Evolutionary conservation across 2,329 filamentous ascomycete species (phyloP).

Genomic region (Trichoderma atrobrunneum): DNA sequence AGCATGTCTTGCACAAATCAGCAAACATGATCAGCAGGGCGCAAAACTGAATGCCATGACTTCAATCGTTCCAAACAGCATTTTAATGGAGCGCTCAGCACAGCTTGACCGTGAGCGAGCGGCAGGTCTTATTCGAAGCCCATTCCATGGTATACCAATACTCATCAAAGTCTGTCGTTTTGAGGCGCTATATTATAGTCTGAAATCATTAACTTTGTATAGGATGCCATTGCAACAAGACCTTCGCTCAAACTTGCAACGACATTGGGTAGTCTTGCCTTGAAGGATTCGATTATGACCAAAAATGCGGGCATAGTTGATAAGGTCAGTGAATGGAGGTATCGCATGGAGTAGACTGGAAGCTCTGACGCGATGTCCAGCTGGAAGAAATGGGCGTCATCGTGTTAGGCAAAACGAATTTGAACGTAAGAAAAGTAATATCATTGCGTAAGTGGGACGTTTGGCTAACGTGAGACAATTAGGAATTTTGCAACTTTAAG

Average conservation of each 20-base stretch:
- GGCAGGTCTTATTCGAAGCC: background rate
- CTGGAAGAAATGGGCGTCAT: background rate
- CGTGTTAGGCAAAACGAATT: background rate
- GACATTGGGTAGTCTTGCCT: background rate
- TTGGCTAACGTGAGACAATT: background rate
- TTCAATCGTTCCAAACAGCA: background rate
- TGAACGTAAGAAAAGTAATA: background rate
- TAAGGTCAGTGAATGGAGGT: background rate
- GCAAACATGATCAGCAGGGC: background rate
- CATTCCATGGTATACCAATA: background rate
- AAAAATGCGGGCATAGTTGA: background rate
- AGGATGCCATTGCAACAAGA: background rate
- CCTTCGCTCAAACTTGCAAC: background rate
- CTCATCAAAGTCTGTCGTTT: background rate
- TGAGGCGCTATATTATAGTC: background rate
- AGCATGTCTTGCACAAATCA: background rate
- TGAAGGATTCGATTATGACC: background rate
- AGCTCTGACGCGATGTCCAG: background rate
- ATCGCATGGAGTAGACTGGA: background rate
- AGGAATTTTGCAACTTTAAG: background rate
- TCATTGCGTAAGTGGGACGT: too few species aligned
- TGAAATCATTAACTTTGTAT: background rate
- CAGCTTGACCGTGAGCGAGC: background rate
- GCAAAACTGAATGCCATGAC: background rate
- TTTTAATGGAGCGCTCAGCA: background rate